Evolutionary conservation across 352 stramenopile genomes (phyloP), one percentile per base, ranked within the genome.

Genomic region (Globisporangium okanoganense): DNA sequence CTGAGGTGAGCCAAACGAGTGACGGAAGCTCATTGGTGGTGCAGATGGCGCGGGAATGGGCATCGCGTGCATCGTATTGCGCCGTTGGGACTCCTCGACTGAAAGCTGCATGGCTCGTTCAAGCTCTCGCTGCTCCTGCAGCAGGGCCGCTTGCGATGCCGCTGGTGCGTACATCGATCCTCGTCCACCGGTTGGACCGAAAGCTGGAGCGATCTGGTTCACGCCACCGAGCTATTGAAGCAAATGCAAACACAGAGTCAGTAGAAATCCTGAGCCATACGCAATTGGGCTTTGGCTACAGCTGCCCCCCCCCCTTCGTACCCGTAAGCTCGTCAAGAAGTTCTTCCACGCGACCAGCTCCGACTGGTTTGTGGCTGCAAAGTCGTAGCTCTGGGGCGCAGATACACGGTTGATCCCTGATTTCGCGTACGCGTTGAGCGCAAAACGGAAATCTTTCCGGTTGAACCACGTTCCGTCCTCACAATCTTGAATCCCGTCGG

Each of bases 281-380:
- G 13, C 2, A 18, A 41, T 41, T 16, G 13, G 12, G 10, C 2
- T 18, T 41, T 41, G 12, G 13, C 51, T 45, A 25, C 31, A 13
- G 12, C 5, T 25, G n/a, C n/a, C n/a, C n/a, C n/a, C n/a, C n/a
- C n/a, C n/a, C n/a, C n/a, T n/a, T 51, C 67, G 38, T 62, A 90
- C 79, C 63, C 70, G 77, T 10, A 90, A 50, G 29, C 57, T 80
- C 1, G 77, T 73, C 53, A 92, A 68, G 47, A 94, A 94, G 0
- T 69, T 68, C 57, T 88, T 90, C 85, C 85, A 94, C 2, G 82
- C 70, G 35, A 78, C 58, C 31, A 94, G 72, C 60, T 90, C 85
- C 1, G 54, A 59, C 8, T 88, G 71, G 43, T 66, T 90, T 2
- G 58, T 70, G 6, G 80, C 75, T 47, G 85, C 85, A 52, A 94